phyloP scores from a whole-genome alignment of 1,139 yeast species.

The Saccharomyces hybrid region DNA sequence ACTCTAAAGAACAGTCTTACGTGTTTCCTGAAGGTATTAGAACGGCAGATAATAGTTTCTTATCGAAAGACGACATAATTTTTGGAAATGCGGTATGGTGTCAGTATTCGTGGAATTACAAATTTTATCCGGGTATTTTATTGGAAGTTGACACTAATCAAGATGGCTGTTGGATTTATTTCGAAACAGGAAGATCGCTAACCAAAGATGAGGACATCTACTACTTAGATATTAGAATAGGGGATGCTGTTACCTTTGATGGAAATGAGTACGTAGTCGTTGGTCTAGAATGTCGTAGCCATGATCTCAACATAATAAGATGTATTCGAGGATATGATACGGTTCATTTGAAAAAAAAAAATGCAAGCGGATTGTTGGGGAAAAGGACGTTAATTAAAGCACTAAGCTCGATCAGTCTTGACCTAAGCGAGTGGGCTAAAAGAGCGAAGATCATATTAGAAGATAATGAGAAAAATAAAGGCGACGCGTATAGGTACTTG shows the following conservation, averaged over 20 bases:
- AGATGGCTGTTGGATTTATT: conserved; percentile 22
- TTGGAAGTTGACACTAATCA: conserved; percentile 13
- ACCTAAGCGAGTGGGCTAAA: conserved; percentile 28
- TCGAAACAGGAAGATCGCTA: conserved; percentile 17
- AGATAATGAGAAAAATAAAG: conserved; percentile 6
- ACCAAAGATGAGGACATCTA: conserved; percentile 23
- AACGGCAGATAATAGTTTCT: conserved; percentile 12
- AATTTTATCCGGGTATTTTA: conserved; percentile 33
- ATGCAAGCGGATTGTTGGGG: conserved; percentile 20
- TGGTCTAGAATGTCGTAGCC: conserved; percentile 36
- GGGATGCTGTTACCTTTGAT: conserved; percentile 34
- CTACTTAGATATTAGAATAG: conserved; percentile 36
- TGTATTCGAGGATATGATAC: conserved; percentile 57
- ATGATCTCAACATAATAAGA: conserved; percentile 29
- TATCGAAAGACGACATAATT: conserved; percentile 24
- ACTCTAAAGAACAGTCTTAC: neutral
- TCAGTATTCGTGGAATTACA: conserved; percentile 28
- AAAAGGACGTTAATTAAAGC: conserved; percentile 15
- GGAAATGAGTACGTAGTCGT: conserved; percentile 37
- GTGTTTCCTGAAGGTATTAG: conserved; percentile 11
- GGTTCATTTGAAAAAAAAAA: conserved; percentile 34
- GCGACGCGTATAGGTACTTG: conserved; percentile 13
- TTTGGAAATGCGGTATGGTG: conserved; percentile 33
- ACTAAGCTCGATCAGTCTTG: conserved; percentile 21
- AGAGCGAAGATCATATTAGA: conserved; percentile 21